Evolutionary conservation across 1,284 basidiomycete species (phyloP).

Genomic region (Irpex sp.): DNA sequence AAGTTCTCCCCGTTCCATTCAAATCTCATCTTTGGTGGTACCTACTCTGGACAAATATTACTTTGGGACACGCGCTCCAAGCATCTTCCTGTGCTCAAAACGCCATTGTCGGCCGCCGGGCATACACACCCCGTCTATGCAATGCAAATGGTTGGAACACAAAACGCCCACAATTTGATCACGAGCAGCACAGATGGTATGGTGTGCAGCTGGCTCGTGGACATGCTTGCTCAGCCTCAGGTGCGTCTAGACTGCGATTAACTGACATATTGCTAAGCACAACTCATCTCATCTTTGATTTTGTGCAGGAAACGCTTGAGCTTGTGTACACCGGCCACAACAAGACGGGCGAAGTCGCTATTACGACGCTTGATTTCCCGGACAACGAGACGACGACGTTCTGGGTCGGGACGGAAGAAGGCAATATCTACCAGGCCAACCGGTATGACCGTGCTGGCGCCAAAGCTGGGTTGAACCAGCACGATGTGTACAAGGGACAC

Average conservation of each 20-base stretch:
- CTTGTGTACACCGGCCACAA: conserved; percentile 83
- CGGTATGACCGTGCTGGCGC: conserved; percentile 94
- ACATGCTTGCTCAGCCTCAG: conserved; percentile 97
- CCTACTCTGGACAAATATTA: conserved; percentile 96
- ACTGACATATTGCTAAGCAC: conserved; percentile 5
- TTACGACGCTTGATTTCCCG: conserved; percentile 90
- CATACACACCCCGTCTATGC: conserved; percentile 99
- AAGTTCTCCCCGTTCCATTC: conserved; percentile 98
- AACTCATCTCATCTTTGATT: background rate
- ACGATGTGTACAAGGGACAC: conserved; percentile 91
- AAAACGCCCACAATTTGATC: conserved; percentile 96
- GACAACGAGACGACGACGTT: conserved; percentile 95
- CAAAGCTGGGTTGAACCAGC: conserved; percentile 91
- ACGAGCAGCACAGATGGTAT: conserved; percentile 95
- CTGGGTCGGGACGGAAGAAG: conserved; percentile 97
- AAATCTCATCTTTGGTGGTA: conserved; percentile 95
- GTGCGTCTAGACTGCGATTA: conserved; percentile 33
- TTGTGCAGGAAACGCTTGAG: conserved; percentile 80
- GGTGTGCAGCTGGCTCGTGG: conserved; percentile 96
- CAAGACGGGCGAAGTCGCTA: conserved; percentile 94
- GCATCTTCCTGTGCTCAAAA: conserved; percentile 93
- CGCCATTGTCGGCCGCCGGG: conserved; percentile 90
- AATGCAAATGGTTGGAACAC: conserved; percentile 96
- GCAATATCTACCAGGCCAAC: conserved; percentile 93
- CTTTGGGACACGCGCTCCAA: conserved; percentile 99